Base-by-base conservation (phyloP, 129 eudicot genomes). In the Lonicera japonica region DNA sequence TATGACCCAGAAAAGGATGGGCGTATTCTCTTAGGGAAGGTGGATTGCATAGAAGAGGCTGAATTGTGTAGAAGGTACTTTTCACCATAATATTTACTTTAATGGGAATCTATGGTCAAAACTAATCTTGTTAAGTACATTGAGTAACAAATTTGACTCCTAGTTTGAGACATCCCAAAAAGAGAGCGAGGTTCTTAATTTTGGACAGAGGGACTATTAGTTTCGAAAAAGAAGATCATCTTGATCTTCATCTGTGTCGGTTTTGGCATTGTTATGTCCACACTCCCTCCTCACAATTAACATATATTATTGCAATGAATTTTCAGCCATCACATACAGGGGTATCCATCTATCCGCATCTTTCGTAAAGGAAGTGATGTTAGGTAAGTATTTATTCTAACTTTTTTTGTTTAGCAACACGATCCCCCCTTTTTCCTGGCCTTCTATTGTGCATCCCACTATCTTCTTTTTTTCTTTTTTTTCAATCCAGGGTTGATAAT, bases 251-350 rank as follows among this genome's bases (percentile, higher is more conserved):
- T 11, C 8, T 43, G 1, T 2, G 50, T 43, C 8, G 16, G 50
- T 43, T 10, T 14, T 10, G 8, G 8, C 8, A 10, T 43, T 43
- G 50, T 43, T 43, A 43, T 14, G 4, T 14, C 50, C 50, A 3
- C 1, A 4, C 50, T 14, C 50, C 13, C 50, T 43, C 50, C 50
- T 43, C 16, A 14, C 14, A 43, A 43, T 8, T 43, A 43, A 43
- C 5, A 43, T 43, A 11, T 43, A 43, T 43, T 14, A 1, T 43
- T 70, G 29, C 56, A 52, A 43, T 54, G 47, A 64, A 56, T 71
- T 67, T 83, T 71, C 94, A 92, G 98, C 87, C 74, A 92, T 79
- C 96, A 92, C 82, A 80, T 92, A 75, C 98, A 92, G 74, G 98
- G 95, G 48, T 92, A 92, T 73, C 98, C 98, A 55, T 92, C 98